These are phyloP conservation scores for Auricularia sp. DNA, from an alignment of 768 basidiomycete genomes.

Conservation along the genomic window DNA sequence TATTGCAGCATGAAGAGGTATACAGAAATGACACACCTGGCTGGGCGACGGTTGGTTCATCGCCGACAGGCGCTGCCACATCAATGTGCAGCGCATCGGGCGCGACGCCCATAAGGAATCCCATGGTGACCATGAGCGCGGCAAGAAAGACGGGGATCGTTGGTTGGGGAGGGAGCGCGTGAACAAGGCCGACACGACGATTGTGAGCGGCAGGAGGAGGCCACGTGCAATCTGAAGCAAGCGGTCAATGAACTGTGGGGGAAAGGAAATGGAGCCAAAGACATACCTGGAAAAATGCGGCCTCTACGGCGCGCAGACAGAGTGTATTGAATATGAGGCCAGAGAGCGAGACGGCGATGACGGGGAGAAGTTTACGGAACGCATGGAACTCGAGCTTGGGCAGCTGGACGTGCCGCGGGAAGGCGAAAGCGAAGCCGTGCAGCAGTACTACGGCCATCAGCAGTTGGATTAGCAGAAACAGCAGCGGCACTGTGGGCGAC, in stretches of 20 bases:
- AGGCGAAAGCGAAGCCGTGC: conserved; percentile 7
- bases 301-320: conserved; percentile 34
- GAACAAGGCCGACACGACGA: conserved; percentile 55
- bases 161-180: conserved; percentile 39
- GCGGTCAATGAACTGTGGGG: too few relatives aligned
- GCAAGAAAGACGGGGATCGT: conserved; percentile 46
- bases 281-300: conserved; percentile 67
- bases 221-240: conserved; percentile 65
- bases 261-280: too few relatives aligned
- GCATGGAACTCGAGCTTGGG: conserved; percentile 6
- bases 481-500: conserved; percentile 12
- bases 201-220: conserved; percentile 74
- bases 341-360: conserved; percentile 24
- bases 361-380: conserved; percentile 6
- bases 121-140: conserved; percentile 37
- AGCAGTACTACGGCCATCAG: conserved; percentile 16
- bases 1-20: too few relatives aligned
- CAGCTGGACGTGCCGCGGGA: conserved; percentile 7
- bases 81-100: conserved; percentile 16
- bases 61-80: conserved; percentile 8
- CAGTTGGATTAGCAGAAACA: conserved; percentile 16
- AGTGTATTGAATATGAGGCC: conserved; percentile 27
- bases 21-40: not conserved
- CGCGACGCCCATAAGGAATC: conserved; percentile 30
- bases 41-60: conserved; percentile 9